phyloP scores from a whole-genome alignment of 371 early-diverging fungal species.

The Mucor velutinosus region DNA sequence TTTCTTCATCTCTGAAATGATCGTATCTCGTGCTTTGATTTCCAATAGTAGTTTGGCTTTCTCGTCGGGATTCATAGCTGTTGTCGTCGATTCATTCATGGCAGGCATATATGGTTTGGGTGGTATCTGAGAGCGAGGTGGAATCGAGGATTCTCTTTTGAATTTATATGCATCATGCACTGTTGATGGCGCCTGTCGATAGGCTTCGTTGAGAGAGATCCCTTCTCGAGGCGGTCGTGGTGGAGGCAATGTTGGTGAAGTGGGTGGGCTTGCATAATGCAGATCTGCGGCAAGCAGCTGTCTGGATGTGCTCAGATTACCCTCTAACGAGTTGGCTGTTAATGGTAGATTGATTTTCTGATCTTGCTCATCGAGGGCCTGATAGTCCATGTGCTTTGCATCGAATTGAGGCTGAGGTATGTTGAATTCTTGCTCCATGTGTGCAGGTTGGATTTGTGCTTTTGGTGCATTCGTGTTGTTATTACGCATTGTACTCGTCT shows the following conservation, averaged over 20 bases:
- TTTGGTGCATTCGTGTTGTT: neutral
- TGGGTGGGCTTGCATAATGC: neutral
- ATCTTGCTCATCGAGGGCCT: neutral
- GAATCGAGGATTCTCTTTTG: neutral
- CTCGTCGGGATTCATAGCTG: constrained; percentile 8
- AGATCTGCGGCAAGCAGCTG: neutral
- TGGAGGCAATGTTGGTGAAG: neutral
- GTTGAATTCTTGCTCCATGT: neutral
- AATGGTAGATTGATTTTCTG: constrained; percentile 1
- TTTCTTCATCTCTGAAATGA: constrained; percentile 35
- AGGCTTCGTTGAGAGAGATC: neutral
- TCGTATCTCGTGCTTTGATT: constrained; percentile 20
- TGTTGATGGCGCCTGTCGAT: neutral
- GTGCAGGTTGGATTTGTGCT: neutral
- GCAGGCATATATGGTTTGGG: neutral
- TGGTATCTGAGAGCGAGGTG: neutral
- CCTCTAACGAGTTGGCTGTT: constrained; percentile 1
- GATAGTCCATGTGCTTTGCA: neutral
- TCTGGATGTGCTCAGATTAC: neutral
- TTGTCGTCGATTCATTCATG: neutral
- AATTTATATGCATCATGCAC: neutral
- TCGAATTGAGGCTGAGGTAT: neutral
- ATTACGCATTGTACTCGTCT: neutral
- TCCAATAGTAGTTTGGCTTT: constrained; percentile 23
- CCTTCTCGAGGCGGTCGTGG: constrained; percentile 21